Evolutionary conservation across 2,329 filamentous ascomycete genomes (phyloP).

Genomic region (Xylariaceae sp.): DNA sequence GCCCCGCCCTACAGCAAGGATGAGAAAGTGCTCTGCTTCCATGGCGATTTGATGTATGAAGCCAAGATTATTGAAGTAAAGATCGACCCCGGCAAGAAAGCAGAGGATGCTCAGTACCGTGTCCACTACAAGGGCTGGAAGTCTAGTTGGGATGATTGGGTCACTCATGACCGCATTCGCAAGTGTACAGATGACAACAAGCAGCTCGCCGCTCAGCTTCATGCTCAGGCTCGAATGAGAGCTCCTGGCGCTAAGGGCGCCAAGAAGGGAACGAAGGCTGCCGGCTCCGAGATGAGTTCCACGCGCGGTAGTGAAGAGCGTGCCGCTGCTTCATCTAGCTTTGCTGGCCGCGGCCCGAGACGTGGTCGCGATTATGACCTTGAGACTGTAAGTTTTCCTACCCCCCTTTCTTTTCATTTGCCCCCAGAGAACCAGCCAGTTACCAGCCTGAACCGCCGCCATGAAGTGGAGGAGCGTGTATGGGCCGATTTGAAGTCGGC

Average conservation of each 20-base stretch:
- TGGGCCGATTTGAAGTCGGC: neutral
- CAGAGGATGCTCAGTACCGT: constrained; percentile 72
- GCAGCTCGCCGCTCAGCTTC: constrained; percentile 72
- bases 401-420: constrained; percentile 13
- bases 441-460: neutral
- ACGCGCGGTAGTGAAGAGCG: constrained; percentile 74
- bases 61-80: constrained; percentile 82
- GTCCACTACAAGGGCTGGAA: constrained; percentile 99
- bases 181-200: constrained; percentile 95
- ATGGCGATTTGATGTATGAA: constrained; percentile 95
- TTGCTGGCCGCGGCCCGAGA: constrained; percentile 63
- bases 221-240: constrained; percentile 48
- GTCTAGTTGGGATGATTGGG: constrained; percentile 99
- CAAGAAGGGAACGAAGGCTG: constrained; percentile 43
- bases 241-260: constrained; percentile 40
- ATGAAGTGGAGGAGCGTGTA: neutral
- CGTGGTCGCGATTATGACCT: constrained; percentile 75
- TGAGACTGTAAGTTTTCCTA: constrained; percentile 60
- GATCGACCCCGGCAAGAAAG: constrained; percentile 35
- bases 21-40: constrained; percentile 93
- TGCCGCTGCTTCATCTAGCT: constrained; percentile 54
- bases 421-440: neutral
- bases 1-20: constrained; percentile 61
- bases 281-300: constrained; percentile 56
- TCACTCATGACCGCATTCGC: constrained; percentile 83